A percentile compares a stretch with the other conserved stretches of the same genome.
Evolutionary conservation across 2,329 filamentous ascomycete genomes (phyloP).

Genomic region (Colletotrichum sp.): DNA sequence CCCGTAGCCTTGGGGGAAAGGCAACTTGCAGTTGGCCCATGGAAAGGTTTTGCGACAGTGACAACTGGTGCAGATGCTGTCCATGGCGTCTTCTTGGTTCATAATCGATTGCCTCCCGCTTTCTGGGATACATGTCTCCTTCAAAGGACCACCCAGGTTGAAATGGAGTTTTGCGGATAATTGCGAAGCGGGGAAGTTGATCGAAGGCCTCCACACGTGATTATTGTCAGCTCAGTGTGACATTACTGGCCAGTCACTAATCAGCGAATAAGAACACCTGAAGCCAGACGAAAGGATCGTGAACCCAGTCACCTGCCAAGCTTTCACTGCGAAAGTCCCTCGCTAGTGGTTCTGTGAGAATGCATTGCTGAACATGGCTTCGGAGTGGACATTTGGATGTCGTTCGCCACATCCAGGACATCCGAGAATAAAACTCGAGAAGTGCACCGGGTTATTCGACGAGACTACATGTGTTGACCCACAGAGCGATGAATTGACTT

Average conservation of each 20-base stretch:
- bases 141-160: background rate
- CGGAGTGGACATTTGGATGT: background rate
- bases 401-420: background rate
- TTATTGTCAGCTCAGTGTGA: background rate
- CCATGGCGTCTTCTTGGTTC: background rate
- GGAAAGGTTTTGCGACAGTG: background rate
- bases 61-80: background rate
- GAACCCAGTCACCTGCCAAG: background rate
- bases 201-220: background rate
- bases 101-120: background rate
- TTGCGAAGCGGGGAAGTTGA: background rate
- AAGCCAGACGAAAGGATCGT: background rate
- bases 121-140: background rate
- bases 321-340: background rate
- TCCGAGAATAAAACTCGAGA: background rate
- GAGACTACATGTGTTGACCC: background rate
- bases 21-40: background rate
- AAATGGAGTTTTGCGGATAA: background rate
- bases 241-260: background rate
- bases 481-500: background rate
- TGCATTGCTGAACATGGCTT: background rate
- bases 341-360: background rate
- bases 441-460: background rate
- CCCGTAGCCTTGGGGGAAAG: background rate
- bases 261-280: background rate